These are phyloP conservation scores for Rhododendron griersonianum DNA, from an alignment of 148 eudicot genomes.

Conservation along the genomic window DNA sequence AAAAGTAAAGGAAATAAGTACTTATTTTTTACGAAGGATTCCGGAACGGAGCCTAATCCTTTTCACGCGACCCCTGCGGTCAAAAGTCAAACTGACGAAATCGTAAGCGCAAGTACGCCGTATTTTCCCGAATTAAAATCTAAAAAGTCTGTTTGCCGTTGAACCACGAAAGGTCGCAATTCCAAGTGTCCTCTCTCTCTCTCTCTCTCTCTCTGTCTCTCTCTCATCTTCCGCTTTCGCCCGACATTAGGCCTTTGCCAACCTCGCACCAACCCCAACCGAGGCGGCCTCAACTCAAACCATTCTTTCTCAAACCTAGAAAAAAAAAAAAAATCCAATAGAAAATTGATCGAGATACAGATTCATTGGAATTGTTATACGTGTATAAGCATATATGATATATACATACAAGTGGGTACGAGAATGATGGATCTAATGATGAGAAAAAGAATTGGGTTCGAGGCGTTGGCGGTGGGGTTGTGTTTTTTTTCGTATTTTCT, in stretches of 20 bases:
- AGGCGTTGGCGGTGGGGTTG: constrained; percentile 19
- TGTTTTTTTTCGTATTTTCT: not conserved
- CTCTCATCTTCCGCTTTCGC: not conserved
- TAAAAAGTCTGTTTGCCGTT: not conserved
- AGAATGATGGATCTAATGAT: constrained; percentile 19
- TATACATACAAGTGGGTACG: not conserved
- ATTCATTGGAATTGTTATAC: not conserved
- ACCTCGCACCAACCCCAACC: not conserved
- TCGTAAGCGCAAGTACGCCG: no score
- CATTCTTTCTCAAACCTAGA: not conserved
- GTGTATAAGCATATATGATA: not conserved
- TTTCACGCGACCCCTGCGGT: no score
- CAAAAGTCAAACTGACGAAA: no score
- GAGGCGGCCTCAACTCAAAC: constrained; percentile 7
- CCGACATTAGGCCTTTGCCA: not conserved
- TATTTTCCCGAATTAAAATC: no score
- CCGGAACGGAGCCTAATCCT: no score
- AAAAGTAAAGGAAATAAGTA: no score
- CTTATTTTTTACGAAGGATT: no score
- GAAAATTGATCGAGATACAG: not conserved
- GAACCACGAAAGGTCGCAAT: not conserved
- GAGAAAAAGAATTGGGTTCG: not conserved
- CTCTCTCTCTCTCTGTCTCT: not conserved
- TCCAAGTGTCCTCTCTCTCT: not conserved
- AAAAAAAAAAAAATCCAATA: not conserved